phyloP scores from a whole-genome alignment of 139 green algal genomes.

The Coccomyxa sp. region DNA sequence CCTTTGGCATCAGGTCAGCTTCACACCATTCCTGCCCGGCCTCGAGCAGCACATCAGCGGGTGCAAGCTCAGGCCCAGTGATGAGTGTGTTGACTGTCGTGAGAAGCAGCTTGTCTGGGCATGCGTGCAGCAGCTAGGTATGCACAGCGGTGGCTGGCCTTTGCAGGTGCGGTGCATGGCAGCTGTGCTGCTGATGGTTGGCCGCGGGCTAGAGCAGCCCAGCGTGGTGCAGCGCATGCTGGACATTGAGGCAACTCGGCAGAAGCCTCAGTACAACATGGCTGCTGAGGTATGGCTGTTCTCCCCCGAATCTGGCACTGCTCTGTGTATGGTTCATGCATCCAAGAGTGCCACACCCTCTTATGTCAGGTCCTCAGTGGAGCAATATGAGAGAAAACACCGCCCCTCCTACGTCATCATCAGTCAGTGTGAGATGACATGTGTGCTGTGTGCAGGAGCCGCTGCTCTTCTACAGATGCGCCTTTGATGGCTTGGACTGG shows the following conservation, averaged over 20 bases:
- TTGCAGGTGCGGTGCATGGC: constrained; percentile 90
- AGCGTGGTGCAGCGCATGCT: constrained; percentile 66
- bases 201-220: constrained; percentile 69
- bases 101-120: no score
- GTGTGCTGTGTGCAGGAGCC: constrained; percentile 46
- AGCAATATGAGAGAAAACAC: not conserved
- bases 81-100: no score
- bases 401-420: no score
- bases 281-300: constrained; percentile 55
- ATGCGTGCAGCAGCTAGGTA: no score
- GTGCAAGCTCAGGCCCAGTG: no score
- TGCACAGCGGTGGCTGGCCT: not conserved
- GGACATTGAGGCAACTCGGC: constrained; percentile 47
- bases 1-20: constrained; percentile 91
- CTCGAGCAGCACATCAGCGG: no score
- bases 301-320: not conserved
- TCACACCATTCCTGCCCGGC: no score
- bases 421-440: no score
- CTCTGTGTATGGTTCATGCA: not conserved
- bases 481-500: constrained; percentile 38
- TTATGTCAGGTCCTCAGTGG: not conserved
- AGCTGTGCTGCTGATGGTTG: constrained; percentile 88
- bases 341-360: not conserved
- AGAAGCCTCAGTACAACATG: constrained; percentile 85
- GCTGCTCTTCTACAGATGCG: constrained; percentile 68